A percentile compares a stretch with the other conserved stretches of the same genome.
Conservation (phyloP, 257 asterid genomes). For the Gentiana straminea region DNA sequence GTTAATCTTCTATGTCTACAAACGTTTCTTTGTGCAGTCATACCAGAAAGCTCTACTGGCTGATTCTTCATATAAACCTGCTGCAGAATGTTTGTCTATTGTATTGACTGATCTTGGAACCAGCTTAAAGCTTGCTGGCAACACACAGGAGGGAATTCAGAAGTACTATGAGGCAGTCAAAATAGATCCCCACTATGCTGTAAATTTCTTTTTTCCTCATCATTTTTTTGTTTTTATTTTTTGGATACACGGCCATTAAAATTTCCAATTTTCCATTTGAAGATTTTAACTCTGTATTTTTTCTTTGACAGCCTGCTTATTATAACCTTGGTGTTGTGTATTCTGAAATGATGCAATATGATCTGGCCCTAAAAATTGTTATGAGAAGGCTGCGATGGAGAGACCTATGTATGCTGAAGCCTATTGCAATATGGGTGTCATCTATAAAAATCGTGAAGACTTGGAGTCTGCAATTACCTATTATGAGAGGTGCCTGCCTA, state of each 20-base stretch:
- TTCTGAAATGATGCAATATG: constrained; percentile 99
- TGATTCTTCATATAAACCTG: constrained; percentile 76
- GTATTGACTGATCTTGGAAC: constrained; percentile 97
- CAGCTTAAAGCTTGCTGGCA: constrained; percentile 95
- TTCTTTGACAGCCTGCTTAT: constrained; percentile 81
- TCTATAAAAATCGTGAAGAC: constrained; percentile 91
- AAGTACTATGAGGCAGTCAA: constrained; percentile 93
- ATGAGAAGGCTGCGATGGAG: constrained; percentile 91
- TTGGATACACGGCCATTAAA: background rate
- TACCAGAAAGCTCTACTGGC: constrained; percentile 83
- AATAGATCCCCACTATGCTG: constrained; percentile 88
- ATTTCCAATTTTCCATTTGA: background rate
- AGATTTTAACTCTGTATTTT: constrained; percentile 11
- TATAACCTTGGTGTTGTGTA: constrained; percentile 97
- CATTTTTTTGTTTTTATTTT: background rate
- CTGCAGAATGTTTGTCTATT: constrained; percentile 89
- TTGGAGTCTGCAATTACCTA: constrained; percentile 95
- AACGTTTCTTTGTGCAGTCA: constrained; percentile 47
- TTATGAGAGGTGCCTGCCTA: constrained; percentile 62
- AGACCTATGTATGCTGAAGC: constrained; percentile 99
- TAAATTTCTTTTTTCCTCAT: constrained; percentile 28
- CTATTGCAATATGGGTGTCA: constrained; percentile 99
- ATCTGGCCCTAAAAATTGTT: constrained; percentile 85
- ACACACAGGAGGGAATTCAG: constrained; percentile 91
- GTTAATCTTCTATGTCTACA: background rate